Percentiles rank a stretch among this genome's conserved stretches.
Evolutionary conservation across 225 moss, liverwort and hornwort genomes (phyloP).

Genomic region (Straminergon stramineum): DNA sequence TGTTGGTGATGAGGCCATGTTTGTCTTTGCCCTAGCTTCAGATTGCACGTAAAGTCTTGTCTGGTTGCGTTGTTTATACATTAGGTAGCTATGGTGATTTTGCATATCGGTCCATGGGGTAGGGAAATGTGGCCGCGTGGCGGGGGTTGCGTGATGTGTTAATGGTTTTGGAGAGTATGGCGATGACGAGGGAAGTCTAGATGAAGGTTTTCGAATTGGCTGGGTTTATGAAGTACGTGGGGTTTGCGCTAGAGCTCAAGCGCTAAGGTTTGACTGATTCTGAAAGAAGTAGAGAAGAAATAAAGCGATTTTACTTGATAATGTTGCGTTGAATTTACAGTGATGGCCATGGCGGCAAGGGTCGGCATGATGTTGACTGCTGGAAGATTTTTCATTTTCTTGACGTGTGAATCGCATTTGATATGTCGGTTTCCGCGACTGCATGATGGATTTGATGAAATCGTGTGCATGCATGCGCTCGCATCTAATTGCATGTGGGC

Average conservation of each 20-base stretch:
- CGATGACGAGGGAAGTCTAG: neutral
- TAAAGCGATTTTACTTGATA: neutral
- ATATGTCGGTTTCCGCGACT: neutral
- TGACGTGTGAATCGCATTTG: neutral
- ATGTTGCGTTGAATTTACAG: neutral
- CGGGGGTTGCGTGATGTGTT: neutral
- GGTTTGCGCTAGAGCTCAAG: neutral
- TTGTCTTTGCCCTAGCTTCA: neutral
- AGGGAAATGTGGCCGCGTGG: neutral
- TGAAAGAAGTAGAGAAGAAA: neutral
- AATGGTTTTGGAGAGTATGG: neutral
- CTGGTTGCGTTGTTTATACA: neutral
- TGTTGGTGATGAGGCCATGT: neutral
- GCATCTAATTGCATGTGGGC: neutral
- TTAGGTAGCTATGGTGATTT: neutral
- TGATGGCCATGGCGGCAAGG: slow-evolving; percentile 7
- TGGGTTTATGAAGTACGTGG: neutral
- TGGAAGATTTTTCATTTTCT: neutral
- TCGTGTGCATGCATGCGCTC: neutral
- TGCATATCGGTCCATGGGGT: neutral
- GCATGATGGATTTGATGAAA: neutral
- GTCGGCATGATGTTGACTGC: neutral
- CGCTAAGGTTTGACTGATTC: neutral
- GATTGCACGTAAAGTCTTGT: slow-evolving; percentile 5
- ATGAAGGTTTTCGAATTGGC: neutral